phyloP scores from a whole-genome alignment of 306 rosid genomes.

The Carpinus fangiana region DNA sequence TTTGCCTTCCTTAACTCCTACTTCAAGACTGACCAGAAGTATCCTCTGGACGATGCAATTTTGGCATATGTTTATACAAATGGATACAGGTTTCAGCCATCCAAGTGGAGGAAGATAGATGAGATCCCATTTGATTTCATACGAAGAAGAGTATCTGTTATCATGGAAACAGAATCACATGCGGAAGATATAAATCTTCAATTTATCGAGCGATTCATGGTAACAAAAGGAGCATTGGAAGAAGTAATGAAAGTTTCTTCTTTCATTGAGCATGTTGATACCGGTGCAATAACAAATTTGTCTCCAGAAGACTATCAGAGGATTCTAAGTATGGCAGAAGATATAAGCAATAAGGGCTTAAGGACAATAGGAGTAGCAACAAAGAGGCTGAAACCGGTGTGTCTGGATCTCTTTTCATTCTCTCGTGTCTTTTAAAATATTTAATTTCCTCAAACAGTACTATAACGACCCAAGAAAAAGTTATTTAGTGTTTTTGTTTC shows the following conservation, averaged over 20 bases:
- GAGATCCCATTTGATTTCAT: conserved; percentile 92
- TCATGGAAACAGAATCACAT: conserved; percentile 49
- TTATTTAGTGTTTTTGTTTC: not conserved
- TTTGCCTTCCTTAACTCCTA: conserved; percentile 79
- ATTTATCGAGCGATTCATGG: conserved; percentile 43
- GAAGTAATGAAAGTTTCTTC: conserved; percentile 75
- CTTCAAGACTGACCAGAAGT: conserved; percentile 80
- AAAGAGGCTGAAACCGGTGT: conserved; percentile 56
- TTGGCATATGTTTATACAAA: conserved; percentile 72
- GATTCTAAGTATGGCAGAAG: conserved; percentile 57
- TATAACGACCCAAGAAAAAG: too few species aligned
- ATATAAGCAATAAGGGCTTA: conserved; percentile 70
- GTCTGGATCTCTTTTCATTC: conserved; percentile 21
- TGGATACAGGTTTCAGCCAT: conserved; percentile 77
- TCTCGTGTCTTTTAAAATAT: not conserved
- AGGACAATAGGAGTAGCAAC: conserved; percentile 76
- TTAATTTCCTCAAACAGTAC: not conserved
- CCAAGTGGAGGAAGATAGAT: conserved; percentile 69
- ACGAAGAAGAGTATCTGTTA: conserved; percentile 73
- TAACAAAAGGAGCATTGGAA: conserved; percentile 85
- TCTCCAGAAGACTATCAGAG: conserved; percentile 47
- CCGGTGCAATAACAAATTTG: conserved; percentile 31
- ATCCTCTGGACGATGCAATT: conserved; percentile 81
- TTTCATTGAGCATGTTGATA: conserved; percentile 48
- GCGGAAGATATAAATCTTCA: conserved; percentile 33